Conservation (phyloP, 2,329 filamentous ascomycete species). For the Trichoderma polysporum region DNA sequence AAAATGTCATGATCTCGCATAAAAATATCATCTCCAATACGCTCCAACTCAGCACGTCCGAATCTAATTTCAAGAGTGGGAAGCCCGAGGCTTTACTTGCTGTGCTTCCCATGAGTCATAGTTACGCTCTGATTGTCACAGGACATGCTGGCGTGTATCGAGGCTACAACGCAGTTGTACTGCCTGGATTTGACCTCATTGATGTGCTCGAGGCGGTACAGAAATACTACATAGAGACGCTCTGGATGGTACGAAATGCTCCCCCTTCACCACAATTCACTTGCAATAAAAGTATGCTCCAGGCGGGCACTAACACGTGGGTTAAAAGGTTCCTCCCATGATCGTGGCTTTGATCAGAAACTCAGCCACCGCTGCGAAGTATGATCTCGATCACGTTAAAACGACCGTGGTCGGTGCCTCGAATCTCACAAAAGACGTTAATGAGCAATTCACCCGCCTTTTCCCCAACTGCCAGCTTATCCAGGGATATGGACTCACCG, state of each 20-base stretch:
- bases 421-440: constrained; percentile 71
- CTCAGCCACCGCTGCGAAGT: constrained; percentile 59
- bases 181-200: constrained; percentile 71
- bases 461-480: constrained; percentile 64
- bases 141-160: constrained; percentile 64
- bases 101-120: constrained; percentile 73
- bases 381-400: constrained; percentile 68
- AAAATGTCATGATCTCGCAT: constrained; percentile 78
- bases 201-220: constrained; percentile 63
- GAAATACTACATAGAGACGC: constrained; percentile 61
- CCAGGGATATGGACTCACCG: constrained; percentile 74
- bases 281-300: no score
- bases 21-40: constrained; percentile 72
- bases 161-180: constrained; percentile 68
- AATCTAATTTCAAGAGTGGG: constrained; percentile 28
- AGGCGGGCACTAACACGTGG: not conserved
- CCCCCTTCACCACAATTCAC: not conserved
- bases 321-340: constrained; percentile 60
- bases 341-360: constrained; percentile 74
- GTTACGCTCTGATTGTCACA: constrained; percentile 72
- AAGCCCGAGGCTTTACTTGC: constrained; percentile 48
- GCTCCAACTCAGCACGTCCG: constrained; percentile 56
- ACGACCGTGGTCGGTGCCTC: constrained; percentile 74
- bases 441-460: constrained; percentile 58
- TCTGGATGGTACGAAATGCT: constrained; percentile 58